phyloP scores from a whole-genome alignment of 2,329 filamentous ascomycete species.

The Aspergillus candidus region DNA sequence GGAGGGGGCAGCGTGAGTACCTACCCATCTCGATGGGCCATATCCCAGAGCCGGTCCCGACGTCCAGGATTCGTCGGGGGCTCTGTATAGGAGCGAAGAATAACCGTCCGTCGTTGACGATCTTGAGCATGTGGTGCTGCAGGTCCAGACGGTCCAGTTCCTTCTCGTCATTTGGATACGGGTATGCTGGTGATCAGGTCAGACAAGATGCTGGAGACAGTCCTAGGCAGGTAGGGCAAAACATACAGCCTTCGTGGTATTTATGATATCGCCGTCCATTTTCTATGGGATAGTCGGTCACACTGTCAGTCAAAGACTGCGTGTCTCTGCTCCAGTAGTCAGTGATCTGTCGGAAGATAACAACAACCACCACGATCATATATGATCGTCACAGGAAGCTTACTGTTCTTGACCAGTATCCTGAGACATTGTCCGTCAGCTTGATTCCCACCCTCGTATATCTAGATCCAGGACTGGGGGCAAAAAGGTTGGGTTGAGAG shows the following conservation, averaged over 20 bases:
- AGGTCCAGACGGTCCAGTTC: conserved; percentile 52
- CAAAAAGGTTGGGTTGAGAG: not conserved
- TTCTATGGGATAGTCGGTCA: conserved; percentile 39
- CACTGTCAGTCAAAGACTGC: conserved; percentile 38
- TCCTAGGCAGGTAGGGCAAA: not conserved
- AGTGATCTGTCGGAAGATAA: too few relatives aligned
- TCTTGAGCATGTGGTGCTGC: conserved; percentile 50
- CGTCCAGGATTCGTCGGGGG: conserved; percentile 48
- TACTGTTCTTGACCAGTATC: conserved; percentile 23
- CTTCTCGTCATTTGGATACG: conserved; percentile 48
- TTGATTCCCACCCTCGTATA: not conserved
- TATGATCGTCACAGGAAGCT: conserved; percentile 7
- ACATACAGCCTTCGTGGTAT: conserved; percentile 41
- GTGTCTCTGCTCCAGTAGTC: conserved; percentile 30
- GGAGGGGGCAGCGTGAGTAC: conserved; percentile 6
- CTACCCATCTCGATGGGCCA: conserved; percentile 63
- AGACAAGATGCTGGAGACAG: conserved; percentile 7
- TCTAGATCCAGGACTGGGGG: not conserved
- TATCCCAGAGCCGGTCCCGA: conserved; percentile 58
- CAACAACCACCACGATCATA: not conserved
- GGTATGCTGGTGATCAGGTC: conserved; percentile 28
- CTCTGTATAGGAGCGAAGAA: conserved; percentile 43
- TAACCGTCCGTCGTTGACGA: conserved; percentile 41
- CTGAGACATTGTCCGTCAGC: conserved; percentile 21
- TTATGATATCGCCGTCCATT: conserved; percentile 41